Evolutionary conservation across 75 land plant genomes (phyloP), one percentile per base, ranked within the genome.

Genomic region (Isoetes taiwanensis): DNA sequence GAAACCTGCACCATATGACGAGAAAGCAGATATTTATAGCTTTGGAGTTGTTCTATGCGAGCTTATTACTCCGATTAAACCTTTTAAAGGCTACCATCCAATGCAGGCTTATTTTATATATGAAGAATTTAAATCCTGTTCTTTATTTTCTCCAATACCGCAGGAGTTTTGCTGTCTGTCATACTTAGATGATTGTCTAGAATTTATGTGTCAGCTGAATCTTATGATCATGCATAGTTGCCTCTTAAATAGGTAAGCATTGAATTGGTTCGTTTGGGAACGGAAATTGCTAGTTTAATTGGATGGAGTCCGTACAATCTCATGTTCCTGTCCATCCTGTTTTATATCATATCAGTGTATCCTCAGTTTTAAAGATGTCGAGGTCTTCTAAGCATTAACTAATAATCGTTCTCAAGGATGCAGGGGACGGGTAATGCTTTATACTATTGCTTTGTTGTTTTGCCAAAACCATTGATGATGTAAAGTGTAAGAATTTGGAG

Each of bases 81-180:
- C 52, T 8, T 48, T 48, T 19, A 48, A 19, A 19, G 52, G 52
- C 8, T 48, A 11, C 52, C 52, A 48, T 48, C 52, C 52, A 12
- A 48, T 48, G 52, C 52, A 48, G 52, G 52, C 19, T 8, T 12
- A 12, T 48, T 11, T 12, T 12, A 12, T 37, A 10, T 10, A 10
- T 14, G 14, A 10, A 10, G 9, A 37, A 37, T 14, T 9, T 37
- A 37, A 10, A 37, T 9, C 14, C 9, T 37, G 39, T 10, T 37
- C 9, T 9, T 37, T 14, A 10, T 10, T 10, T 9, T 37, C 14
- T 9, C 14, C 39, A 10, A 37, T 37, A 10, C 14, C 14, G 14
- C 9, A 14, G 39, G 9, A 10, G 12, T 10, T 9, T 10, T 37
- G 9, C 14, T 37, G 12, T 37, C 39, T 10, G 12, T n/a, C n/a